Percentiles rank a stretch among this genome's conserved stretches.
Evolutionary conservation across 148 eudicot genomes (phyloP).

Genomic region (Cornus controversa): DNA sequence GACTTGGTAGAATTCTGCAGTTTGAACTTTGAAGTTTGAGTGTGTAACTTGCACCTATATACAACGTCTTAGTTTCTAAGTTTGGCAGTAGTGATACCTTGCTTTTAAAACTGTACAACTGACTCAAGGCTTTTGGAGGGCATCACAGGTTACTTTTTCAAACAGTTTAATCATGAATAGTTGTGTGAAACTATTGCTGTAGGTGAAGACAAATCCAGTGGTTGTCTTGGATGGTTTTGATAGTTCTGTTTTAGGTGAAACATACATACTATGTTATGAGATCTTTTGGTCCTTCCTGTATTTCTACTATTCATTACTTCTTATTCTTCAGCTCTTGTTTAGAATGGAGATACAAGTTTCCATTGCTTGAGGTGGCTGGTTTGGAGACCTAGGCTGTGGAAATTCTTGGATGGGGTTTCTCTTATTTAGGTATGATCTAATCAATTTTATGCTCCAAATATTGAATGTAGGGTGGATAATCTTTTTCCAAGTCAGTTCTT

Average conservation of each 20-base stretch:
- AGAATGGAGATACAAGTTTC: constrained; percentile 90
- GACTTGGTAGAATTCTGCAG: not conserved
- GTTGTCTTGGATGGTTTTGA: constrained; percentile 95
- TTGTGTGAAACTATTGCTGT: constrained; percentile 66
- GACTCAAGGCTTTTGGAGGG: not conserved
- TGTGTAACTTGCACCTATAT: not conserved
- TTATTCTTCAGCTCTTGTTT: constrained; percentile 85
- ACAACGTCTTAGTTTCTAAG: not conserved
- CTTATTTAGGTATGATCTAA: constrained; percentile 62
- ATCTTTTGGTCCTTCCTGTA: constrained; percentile 8
- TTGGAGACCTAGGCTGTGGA: constrained; percentile 91
- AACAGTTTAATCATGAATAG: constrained; percentile 66
- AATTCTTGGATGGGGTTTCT: constrained; percentile 96
- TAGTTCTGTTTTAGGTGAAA: constrained; percentile 43
- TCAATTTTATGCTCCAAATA: not conserved
- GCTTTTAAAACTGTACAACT: not conserved
- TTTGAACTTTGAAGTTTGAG: not conserved
- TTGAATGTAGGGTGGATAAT: not conserved
- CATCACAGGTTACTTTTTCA: constrained; percentile 46
- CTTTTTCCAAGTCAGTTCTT: not conserved
- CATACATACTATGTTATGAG: not conserved
- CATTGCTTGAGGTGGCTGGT: constrained; percentile 90
- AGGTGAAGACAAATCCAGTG: constrained; percentile 52
- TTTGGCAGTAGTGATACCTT: not conserved
- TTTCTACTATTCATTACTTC: constrained; percentile 39